Evolutionary conservation across 2,329 filamentous ascomycete genomes (phyloP), one percentile per base, ranked within the genome.

Genomic region (Cordyceps farinosa): DNA sequence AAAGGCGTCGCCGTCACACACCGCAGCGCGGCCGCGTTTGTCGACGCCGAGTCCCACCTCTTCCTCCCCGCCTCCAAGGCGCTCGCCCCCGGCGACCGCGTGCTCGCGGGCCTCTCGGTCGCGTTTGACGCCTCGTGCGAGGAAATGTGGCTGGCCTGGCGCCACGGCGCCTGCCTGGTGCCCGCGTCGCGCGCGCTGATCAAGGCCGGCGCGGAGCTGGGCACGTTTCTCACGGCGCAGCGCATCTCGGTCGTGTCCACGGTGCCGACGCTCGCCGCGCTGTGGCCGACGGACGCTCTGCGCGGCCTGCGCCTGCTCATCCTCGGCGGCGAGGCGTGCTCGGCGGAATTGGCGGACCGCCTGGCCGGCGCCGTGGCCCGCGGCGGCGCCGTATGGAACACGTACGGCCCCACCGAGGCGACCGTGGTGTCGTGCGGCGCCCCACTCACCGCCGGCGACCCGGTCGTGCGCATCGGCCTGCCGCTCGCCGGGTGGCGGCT

Each of bases 391-490:
- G 64, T 70, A 3, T 69, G 67, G 65, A 70, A 69, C 61, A 69
- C 67, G 3, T 70, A 70, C n/a, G 69, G 69, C 48, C 65, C 67
- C n/a, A 70, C 68, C 30, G 69, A 70, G 59, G 67, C 67, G 0
- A 69, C 67, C 29, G 67, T 69, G 9, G 67, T 69, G 5, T 64
- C 67, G 3, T 69, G 66, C 52, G 67, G 63, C 54, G 66, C 67
- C 45, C 66, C 64, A 48, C 64, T 69, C 11, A 57, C 48, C 3
- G 63, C 64, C 58, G 66, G 65, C 32, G 58, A 66, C 54, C 53
- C 64, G 45, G 66, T 69, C 5, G 61, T 61, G 3, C 59, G 64
- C 34, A 69, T 69, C 55, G 67, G 67, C 8, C 65, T 69, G 5
- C 67, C 67, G 13, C 65, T 69, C 11, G 65, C 64, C 30, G 67